A percentile compares a stretch with the other conserved stretches of the same genome.
phyloP scores from a whole-genome alignment of 108 stramenopile genomes.

The Discostella stelligeroides region DNA sequence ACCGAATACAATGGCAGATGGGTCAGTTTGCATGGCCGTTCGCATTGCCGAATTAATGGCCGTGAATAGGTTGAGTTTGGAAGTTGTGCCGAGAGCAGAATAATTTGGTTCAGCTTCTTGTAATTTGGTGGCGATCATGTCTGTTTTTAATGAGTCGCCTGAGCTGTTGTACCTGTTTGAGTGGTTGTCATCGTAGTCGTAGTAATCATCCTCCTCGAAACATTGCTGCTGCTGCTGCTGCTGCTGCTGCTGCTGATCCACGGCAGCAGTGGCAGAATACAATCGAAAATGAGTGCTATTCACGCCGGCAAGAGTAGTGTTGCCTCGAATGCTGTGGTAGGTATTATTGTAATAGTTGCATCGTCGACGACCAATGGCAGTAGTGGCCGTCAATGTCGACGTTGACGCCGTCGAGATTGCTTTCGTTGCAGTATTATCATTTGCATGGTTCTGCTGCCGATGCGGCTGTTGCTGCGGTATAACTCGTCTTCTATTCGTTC shows the following conservation, averaged over 20 bases:
- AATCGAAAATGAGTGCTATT: background rate
- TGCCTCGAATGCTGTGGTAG: no score
- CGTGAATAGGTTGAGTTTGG: slow-evolving; percentile 70
- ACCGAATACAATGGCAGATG: slow-evolving; percentile 87
- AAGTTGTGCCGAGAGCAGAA: slow-evolving; percentile 27
- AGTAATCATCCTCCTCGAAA: background rate
- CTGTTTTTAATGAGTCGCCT: background rate
- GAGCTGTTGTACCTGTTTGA: no score
- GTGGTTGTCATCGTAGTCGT: background rate
- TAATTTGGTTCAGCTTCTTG: slow-evolving; percentile 24
- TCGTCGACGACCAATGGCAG: no score
- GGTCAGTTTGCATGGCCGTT: slow-evolving; percentile 75
- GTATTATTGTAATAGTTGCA: no score
- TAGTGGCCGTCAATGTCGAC: no score
- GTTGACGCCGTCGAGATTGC: no score
- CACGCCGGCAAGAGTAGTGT: background rate
- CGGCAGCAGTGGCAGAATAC: background rate
- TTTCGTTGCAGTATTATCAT: no score
- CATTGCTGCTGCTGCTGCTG: background rate
- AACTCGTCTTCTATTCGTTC: no score
- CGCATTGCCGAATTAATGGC: slow-evolving; percentile 81
- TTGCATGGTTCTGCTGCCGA: no score
- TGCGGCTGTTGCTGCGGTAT: no score
- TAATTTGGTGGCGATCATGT: background rate
- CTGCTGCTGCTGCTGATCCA: background rate